phyloP scores from a whole-genome alignment of 1,284 basidiomycete species.

The Coniferiporia weirii region DNA sequence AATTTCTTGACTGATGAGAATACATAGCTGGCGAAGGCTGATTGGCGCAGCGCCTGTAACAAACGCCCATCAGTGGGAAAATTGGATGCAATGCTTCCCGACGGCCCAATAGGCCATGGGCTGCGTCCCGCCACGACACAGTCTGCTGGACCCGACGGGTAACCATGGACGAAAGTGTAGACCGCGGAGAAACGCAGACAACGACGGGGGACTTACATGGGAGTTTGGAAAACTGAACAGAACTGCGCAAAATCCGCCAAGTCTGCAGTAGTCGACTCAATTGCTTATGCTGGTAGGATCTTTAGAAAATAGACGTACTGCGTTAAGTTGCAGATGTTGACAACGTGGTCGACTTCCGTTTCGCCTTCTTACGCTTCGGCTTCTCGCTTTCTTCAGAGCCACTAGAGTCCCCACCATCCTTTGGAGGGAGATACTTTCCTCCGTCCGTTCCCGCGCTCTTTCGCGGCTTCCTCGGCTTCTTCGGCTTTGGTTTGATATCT shows the following conservation, averaged over 20 bases:
- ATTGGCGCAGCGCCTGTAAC: too few species aligned
- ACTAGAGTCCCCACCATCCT: constrained; percentile 3
- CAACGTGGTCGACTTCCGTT: constrained; percentile 5
- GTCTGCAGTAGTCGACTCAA: neutral
- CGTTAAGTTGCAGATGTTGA: neutral
- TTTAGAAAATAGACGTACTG: neutral
- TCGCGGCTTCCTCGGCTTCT: constrained; percentile 14
- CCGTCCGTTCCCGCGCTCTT: constrained; percentile 16
- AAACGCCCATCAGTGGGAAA: too few species aligned
- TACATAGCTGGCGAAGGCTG: too few species aligned
- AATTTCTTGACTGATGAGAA: too few species aligned
- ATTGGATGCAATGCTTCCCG: too few species aligned
- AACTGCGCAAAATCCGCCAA: neutral
- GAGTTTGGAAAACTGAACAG: neutral
- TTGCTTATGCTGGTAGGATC: neutral
- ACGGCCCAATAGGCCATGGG: neutral
- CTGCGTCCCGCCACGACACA: neutral
- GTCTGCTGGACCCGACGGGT: neutral
- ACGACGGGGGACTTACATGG: neutral
- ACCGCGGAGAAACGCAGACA: neutral
- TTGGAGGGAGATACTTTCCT: constrained; percentile 15
- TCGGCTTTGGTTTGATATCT: constrained; percentile 10
- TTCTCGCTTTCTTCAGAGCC: constrained; percentile 10
- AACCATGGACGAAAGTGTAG: neutral
- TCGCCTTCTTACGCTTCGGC: constrained; percentile 17